Evolutionary conservation across 768 basidiomycete species (phyloP).

Genomic region (Mycena latifolia): DNA sequence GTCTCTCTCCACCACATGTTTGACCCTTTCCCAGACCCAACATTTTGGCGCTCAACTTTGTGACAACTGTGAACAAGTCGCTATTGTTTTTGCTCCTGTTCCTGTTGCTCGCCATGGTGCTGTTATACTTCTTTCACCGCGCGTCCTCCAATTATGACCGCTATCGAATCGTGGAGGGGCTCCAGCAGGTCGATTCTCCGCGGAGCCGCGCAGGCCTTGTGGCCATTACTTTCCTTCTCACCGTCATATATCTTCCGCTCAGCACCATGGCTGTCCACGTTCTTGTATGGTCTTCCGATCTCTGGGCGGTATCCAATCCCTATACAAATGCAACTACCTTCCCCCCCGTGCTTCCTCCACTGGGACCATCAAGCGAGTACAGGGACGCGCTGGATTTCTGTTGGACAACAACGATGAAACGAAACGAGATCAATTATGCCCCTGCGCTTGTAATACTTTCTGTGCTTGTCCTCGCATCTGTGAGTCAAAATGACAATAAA

Average conservation of each 20-base stretch:
- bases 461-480: constrained; percentile 60
- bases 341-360: constrained; percentile 60
- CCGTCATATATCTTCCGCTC: constrained; percentile 80
- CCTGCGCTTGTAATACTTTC: constrained; percentile 73
- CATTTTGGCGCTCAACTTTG: constrained; percentile 80
- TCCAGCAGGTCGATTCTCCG: constrained; percentile 59
- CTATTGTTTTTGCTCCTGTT: constrained; percentile 72
- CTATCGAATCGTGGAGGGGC: constrained; percentile 64
- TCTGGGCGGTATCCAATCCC: constrained; percentile 80
- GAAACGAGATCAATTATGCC: constrained; percentile 77
- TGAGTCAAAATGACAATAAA: constrained; percentile 47
- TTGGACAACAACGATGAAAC: constrained; percentile 83
- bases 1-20: constrained; percentile 16
- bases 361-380: constrained; percentile 69
- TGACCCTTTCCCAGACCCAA: constrained; percentile 66
- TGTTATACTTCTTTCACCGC: constrained; percentile 71
- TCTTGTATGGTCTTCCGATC: constrained; percentile 81
- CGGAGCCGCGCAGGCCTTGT: constrained; percentile 66
- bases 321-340: constrained; percentile 68
- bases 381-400: constrained; percentile 79
- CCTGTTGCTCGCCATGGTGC: constrained; percentile 62
- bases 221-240: constrained; percentile 73
- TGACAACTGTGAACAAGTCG: constrained; percentile 68
- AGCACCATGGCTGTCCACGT: constrained; percentile 84
- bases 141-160: constrained; percentile 62